These are phyloP conservation scores for Lactarius deliciosus DNA, from an alignment of 768 basidiomycete genomes.

Conservation along the genomic window DNA sequence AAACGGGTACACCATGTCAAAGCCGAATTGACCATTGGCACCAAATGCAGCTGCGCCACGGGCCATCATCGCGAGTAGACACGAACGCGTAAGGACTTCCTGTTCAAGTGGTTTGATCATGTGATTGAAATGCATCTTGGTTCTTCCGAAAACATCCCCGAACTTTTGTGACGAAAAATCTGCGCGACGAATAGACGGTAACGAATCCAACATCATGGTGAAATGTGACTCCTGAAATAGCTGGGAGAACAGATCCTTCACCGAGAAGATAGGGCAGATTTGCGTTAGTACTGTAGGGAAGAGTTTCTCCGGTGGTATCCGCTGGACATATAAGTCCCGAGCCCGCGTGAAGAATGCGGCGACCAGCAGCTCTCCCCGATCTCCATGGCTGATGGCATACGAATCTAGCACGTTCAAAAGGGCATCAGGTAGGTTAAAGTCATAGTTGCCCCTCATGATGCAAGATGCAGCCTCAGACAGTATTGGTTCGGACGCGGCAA, in stretches of 20 bases:
- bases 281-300: neutral
- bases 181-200: neutral
- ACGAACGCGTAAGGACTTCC: neutral
- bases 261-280: neutral
- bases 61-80: neutral
- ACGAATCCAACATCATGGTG: neutral
- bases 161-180: neutral
- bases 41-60: neutral
- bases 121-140: neutral
- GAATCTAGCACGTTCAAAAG: neutral
- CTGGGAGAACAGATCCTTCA: neutral
- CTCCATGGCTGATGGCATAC: neutral
- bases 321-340: neutral
- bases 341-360: neutral
- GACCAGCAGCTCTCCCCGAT: neutral
- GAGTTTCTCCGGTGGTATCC: neutral
- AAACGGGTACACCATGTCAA: neutral
- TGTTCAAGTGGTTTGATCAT: neutral
- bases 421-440: neutral
- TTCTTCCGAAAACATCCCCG: neutral
- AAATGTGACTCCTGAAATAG: neutral
- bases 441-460: neutral
- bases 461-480: conserved; percentile 2
- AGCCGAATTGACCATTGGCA: neutral
- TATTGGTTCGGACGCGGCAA: conserved; percentile 3